These are phyloP conservation scores for Rosa persica DNA, from an alignment of 306 rosid genomes.

Conservation along the genomic window DNA sequence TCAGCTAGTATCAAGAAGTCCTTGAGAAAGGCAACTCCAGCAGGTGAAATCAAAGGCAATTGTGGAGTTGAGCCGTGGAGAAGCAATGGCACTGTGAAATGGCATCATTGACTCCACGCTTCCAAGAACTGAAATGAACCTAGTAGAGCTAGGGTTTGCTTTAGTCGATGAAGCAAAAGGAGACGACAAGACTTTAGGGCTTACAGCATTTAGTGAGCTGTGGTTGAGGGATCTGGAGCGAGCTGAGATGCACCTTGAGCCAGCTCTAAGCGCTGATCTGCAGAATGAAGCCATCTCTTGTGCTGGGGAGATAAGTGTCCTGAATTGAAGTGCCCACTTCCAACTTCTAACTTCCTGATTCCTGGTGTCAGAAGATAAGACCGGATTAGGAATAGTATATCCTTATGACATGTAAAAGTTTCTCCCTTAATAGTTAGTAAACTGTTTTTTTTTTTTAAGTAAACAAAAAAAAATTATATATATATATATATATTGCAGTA, in stretches of 20 bases:
- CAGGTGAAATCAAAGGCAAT: slow-evolving; percentile 61
- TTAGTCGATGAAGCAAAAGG: slow-evolving; percentile 43
- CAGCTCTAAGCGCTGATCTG: slow-evolving; percentile 58
- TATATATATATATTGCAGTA: background rate
- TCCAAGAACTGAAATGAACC: slow-evolving; percentile 65
- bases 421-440: too few species aligned
- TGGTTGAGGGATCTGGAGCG: slow-evolving; percentile 45
- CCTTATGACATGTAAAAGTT: too few species aligned
- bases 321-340: background rate
- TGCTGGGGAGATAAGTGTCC: background rate
- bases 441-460: background rate
- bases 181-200: slow-evolving; percentile 26
- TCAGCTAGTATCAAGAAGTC: slow-evolving; percentile 15
- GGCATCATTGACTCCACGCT: slow-evolving; percentile 75
- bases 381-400: background rate
- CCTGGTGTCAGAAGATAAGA: background rate
- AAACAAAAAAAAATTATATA: too few species aligned
- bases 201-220: slow-evolving; percentile 38
- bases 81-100: slow-evolving; percentile 71
- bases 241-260: slow-evolving; percentile 51
- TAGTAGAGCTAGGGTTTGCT: slow-evolving; percentile 41
- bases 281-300: slow-evolving; percentile 56
- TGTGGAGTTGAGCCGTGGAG: slow-evolving; percentile 75
- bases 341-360: background rate
- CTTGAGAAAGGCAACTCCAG: slow-evolving; percentile 89